Conservation (phyloP, 768 basidiomycete species). For the Lactarius hatsudake region DNA sequence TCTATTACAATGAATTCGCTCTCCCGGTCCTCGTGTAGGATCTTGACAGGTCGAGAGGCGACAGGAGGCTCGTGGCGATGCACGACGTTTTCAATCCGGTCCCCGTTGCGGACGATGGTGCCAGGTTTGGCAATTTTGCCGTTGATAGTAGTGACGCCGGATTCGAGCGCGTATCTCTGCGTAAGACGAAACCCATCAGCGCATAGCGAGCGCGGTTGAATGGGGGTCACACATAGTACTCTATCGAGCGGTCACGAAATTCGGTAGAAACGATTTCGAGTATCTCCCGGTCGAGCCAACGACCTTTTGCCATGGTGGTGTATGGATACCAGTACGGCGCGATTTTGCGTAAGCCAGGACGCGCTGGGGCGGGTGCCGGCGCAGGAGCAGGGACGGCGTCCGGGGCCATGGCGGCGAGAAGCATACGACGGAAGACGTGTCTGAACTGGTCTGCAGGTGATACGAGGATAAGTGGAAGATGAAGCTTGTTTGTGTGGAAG, state of each 20-base stretch:
- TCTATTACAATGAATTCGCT: constrained; percentile 88
- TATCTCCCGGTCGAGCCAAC: constrained; percentile 86
- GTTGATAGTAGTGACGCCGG: constrained; percentile 94
- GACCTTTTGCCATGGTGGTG: constrained; percentile 86
- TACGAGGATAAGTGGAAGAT: constrained; percentile 45
- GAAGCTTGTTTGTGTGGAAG: constrained; percentile 29
- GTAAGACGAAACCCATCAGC: neutral
- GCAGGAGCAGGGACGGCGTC: constrained; percentile 20
- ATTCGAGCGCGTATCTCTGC: constrained; percentile 70
- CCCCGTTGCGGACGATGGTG: constrained; percentile 79
- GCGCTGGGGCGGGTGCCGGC: constrained; percentile 5
- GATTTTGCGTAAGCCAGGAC: constrained; percentile 67
- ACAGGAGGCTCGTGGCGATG: constrained; percentile 98
- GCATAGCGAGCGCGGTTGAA: neutral
- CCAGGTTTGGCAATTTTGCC: constrained; percentile 78
- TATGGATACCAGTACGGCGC: constrained; percentile 92
- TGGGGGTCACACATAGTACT: constrained; percentile 79
- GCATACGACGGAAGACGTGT: constrained; percentile 28
- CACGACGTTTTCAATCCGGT: constrained; percentile 92
- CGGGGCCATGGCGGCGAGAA: constrained; percentile 29
- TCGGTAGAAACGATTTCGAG: constrained; percentile 92
- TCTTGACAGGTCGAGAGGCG: constrained; percentile 73
- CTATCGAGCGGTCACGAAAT: constrained; percentile 89
- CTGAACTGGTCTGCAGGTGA: constrained; percentile 55
- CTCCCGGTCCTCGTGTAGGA: constrained; percentile 74